These are phyloP conservation scores for Aulographum hederae DNA, from an alignment of 2,329 filamentous ascomycete genomes.

Conservation along the genomic window DNA sequence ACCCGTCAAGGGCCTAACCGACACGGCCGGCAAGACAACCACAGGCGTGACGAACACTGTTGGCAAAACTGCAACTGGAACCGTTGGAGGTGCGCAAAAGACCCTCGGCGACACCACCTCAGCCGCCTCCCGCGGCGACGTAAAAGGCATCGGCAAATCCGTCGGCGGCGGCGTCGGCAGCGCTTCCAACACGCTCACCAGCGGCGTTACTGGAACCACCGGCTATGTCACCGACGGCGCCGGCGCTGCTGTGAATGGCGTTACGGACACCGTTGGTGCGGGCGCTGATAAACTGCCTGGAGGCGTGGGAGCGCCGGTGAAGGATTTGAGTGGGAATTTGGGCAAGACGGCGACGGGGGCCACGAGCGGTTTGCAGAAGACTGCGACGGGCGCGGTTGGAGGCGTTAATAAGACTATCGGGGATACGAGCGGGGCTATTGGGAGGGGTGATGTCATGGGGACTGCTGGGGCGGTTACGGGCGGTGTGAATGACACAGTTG, in stretches of 20 bases:
- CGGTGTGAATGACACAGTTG: conserved; percentile 14
- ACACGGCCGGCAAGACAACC: conserved; percentile 22
- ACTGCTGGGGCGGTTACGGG: conserved; percentile 17
- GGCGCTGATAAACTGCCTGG: conserved; percentile 15
- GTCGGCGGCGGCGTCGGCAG: conserved; percentile 16
- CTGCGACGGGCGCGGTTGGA: conserved; percentile 19
- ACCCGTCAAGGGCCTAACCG: conserved; percentile 21
- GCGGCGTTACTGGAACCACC: conserved; percentile 10
- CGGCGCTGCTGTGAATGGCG: conserved; percentile 14
- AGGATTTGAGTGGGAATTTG: conserved; percentile 20
- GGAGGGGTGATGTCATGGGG: conserved; percentile 22
- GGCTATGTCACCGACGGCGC: conserved; percentile 10
- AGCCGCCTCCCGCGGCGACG: conserved; percentile 22
- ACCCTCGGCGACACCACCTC: conserved; percentile 25
- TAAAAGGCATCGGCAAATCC: conserved; percentile 18
- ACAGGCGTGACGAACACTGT: conserved; percentile 20
- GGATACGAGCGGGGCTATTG: conserved; percentile 24
- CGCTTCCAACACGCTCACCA: too few species aligned
- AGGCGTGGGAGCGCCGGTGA: conserved; percentile 17
- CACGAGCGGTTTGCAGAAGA: conserved; percentile 21
- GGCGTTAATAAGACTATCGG: conserved; percentile 23
- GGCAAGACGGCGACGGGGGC: conserved; percentile 23
- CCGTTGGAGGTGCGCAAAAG: conserved; percentile 22
- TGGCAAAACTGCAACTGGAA: conserved; percentile 20
- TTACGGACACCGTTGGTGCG: conserved; percentile 19